These are phyloP conservation scores for Martiniozyma abietophila DNA, from an alignment of 805 yeast species.

Conservation along the genomic window DNA sequence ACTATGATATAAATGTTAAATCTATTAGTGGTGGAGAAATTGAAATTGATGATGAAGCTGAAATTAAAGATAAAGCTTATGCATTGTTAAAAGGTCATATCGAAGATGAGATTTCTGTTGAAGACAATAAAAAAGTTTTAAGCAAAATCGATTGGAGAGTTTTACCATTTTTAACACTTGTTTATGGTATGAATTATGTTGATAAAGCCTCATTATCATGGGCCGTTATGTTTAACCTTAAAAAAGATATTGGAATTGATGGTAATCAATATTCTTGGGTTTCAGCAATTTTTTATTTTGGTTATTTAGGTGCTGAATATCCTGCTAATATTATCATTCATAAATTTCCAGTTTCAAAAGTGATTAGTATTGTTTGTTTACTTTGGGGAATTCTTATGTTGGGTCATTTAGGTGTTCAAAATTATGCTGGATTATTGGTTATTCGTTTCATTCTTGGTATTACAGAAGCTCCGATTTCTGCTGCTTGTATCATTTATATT, in stretches of 20 bases:
- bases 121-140: constrained; percentile 22
- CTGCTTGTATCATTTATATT: constrained; percentile 37
- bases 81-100: constrained; percentile 15
- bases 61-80: constrained; percentile 16
- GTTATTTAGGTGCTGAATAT: constrained; percentile 36
- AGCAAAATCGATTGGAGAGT: constrained; percentile 26
- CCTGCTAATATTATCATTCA: constrained; percentile 37
- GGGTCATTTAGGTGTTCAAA: constrained; percentile 35
- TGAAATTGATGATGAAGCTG: constrained; percentile 11
- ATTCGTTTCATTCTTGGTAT: constrained; percentile 30
- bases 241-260: constrained; percentile 34
- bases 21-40: constrained; percentile 2
- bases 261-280: constrained; percentile 35
- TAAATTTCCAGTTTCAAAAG: constrained; percentile 25
- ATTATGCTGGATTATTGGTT: constrained; percentile 37
- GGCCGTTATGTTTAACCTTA: constrained; percentile 38
- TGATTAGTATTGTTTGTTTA: constrained; percentile 21
- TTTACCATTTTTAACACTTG: constrained; percentile 18
- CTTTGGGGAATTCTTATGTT: constrained; percentile 29
- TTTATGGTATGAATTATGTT: constrained; percentile 29
- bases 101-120: constrained; percentile 12
- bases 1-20: not conserved
- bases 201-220: constrained; percentile 45
- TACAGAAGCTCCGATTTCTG: constrained; percentile 32
- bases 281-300: constrained; percentile 39